Conservation (phyloP, 176 grass and related monocot species). For the Carex pumila region DNA sequence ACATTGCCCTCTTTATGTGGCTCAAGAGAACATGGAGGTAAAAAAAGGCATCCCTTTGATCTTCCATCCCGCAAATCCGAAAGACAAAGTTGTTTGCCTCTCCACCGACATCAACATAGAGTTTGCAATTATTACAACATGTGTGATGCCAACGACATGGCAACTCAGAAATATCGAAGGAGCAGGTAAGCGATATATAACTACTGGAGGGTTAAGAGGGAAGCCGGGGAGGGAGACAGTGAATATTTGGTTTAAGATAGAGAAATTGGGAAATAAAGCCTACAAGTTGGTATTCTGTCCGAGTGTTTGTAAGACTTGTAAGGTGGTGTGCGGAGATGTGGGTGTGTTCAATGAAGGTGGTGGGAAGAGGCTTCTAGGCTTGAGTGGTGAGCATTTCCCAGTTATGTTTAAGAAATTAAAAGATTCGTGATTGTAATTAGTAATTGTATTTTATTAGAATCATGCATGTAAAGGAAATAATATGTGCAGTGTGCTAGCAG, state of each 20-base stretch:
- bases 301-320: constrained; percentile 21
- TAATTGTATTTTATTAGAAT: neutral
- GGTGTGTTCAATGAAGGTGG: constrained; percentile 1
- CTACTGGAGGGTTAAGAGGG: constrained; percentile 1
- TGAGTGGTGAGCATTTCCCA: neutral
- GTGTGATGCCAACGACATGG: constrained; percentile 46
- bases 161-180: constrained; percentile 19
- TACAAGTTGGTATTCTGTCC: constrained; percentile 50
- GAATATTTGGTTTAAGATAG: constrained; percentile 49
- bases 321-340: constrained; percentile 8
- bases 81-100: constrained; percentile 13
- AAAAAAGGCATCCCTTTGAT: constrained; percentile 27
- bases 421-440: neutral
- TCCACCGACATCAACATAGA: constrained; percentile 33
- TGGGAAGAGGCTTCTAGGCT: neutral
- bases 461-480: neutral
- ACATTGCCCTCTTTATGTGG: constrained; percentile 43
- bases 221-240: neutral
- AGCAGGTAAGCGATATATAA: constrained; percentile 4
- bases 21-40: constrained; percentile 28
- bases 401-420: constrained; percentile 4
- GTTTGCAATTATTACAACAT: constrained; percentile 31
- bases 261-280: constrained; percentile 10
- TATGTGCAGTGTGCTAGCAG: neutral
- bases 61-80: constrained; percentile 6